phyloP scores from a whole-genome alignment of 116 monocot species.

The Zostera marina region DNA sequence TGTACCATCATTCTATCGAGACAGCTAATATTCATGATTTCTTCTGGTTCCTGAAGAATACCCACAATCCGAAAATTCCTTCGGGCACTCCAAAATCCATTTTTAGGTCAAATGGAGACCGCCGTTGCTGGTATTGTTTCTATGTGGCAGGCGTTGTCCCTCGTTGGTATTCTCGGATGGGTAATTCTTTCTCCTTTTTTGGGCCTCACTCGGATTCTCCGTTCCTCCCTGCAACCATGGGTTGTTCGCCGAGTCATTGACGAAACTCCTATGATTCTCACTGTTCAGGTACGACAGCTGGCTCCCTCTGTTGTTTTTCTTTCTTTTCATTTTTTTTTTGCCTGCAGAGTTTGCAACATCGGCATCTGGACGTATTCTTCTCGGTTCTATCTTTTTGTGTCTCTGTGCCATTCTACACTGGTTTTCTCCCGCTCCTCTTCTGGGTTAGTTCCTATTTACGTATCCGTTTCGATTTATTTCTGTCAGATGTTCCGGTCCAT shows the following conservation, averaged over 20 bases:
- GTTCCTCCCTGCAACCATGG: slow-evolving; percentile 59
- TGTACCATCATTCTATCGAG: too few relatives aligned
- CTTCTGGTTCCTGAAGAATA: not conserved
- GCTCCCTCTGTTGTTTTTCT: not conserved
- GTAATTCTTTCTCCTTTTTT: slow-evolving; percentile 30
- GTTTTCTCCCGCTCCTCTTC: slow-evolving; percentile 62
- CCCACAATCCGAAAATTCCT: not conserved
- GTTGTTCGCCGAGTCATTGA: slow-evolving; percentile 36
- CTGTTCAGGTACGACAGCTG: slow-evolving; percentile 30
- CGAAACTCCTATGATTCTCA: slow-evolving; percentile 31
- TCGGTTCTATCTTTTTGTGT: slow-evolving; percentile 45
- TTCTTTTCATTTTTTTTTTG: slow-evolving; percentile 1
- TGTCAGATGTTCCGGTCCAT: too few relatives aligned
- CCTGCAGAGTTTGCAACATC: slow-evolving; percentile 37
- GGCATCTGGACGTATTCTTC: slow-evolving; percentile 43
- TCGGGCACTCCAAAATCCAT: not conserved
- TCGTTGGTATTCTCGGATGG: slow-evolving; percentile 38
- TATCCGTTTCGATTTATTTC: not conserved
- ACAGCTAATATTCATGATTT: too few relatives aligned
- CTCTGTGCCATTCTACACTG: slow-evolving; percentile 77
- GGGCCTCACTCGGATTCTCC: slow-evolving; percentile 27
- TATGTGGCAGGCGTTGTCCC: slow-evolving; percentile 39
- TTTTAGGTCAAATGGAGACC: slow-evolving; percentile 7
- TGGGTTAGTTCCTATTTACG: slow-evolving; percentile 26
- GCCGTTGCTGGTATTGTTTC: slow-evolving; percentile 13